Evolutionary conservation across 495 filamentous ascomycete genomes (phyloP), one percentile per base, ranked within the genome.

Genomic region (Aspergillus heteromorphus): DNA sequence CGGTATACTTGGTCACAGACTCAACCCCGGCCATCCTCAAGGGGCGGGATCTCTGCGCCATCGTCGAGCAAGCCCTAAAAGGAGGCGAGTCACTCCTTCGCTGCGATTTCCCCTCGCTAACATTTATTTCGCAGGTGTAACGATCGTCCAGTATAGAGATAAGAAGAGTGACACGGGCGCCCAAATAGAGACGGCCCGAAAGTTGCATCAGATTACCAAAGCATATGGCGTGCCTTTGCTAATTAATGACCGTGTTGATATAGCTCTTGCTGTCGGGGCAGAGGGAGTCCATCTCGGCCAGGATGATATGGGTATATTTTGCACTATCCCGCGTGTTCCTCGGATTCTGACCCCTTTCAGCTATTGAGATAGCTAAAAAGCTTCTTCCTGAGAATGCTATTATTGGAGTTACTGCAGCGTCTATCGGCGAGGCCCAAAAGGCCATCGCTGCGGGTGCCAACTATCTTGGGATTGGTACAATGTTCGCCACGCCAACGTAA

Each of bases 211-310:
- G 11, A 73, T 95, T 43, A 91, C 89, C 10, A 70, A 72, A 56
- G 70, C 62, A n/a, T 76, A 87, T 60, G 72, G 77, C 16, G 83
- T 96, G 0, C 93, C 92, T 23, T 77, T 98, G 45, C 72, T 98
- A 34, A 92, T 98, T 72, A 97, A 98, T 66, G 93, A 98, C 69
- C 87, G 91, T n/a, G 79, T 96, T 5, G 92, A 95, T 73, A 88
- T 98, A 16, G 91, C 91, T 19, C 75, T 93, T 23, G 93, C 89
- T 14, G 80, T 88, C 40, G 87, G 84, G 6, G 91, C 86, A 36
- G 92, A 96, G 66, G 93, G 93, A 41, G 88, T 96, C 13, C 92
- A 98, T 68, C 79, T 98, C 38, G 92, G 93, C 27, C 92, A 96
- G 70, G 90, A 96, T 80, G 92, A 98, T 70, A 85, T 96, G 76